Conservation (phyloP, 176 grass and related monocot genomes). For the Themeda triandra region DNA sequence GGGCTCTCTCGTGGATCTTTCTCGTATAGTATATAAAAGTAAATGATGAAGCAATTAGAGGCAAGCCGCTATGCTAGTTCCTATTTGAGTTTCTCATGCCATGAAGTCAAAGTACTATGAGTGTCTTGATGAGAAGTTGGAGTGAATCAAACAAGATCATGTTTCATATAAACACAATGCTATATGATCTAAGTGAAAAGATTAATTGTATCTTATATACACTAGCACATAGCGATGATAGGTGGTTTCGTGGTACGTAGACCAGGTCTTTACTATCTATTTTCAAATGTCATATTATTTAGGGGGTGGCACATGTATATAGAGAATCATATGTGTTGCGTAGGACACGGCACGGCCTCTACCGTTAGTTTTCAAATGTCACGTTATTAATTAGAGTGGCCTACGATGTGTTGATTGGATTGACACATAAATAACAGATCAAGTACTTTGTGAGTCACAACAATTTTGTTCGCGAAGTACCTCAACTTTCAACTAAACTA, state of each 20-base stretch:
- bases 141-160: background rate
- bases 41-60: background rate
- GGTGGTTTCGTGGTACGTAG: background rate
- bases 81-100: background rate
- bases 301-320: too few species aligned
- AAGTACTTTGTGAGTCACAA: too few species aligned
- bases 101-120: background rate
- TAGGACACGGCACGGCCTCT: too few species aligned
- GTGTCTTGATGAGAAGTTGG: background rate
- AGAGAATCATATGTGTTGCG: too few species aligned
- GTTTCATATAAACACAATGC: background rate
- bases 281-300: background rate
- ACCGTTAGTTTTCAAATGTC: too few species aligned
- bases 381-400: too few species aligned
- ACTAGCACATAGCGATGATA: background rate
- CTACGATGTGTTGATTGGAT: too few species aligned
- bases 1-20: background rate
- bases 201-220: too few species aligned
- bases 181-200: background rate
- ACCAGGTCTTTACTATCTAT: background rate
- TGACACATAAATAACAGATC: too few species aligned
- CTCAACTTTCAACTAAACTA: too few species aligned
- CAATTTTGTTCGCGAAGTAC: too few species aligned
- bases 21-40: background rate
- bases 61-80: background rate